Conservation (phyloP, 2,329 filamentous ascomycete genomes). For the Diaporthe nobilis region DNA sequence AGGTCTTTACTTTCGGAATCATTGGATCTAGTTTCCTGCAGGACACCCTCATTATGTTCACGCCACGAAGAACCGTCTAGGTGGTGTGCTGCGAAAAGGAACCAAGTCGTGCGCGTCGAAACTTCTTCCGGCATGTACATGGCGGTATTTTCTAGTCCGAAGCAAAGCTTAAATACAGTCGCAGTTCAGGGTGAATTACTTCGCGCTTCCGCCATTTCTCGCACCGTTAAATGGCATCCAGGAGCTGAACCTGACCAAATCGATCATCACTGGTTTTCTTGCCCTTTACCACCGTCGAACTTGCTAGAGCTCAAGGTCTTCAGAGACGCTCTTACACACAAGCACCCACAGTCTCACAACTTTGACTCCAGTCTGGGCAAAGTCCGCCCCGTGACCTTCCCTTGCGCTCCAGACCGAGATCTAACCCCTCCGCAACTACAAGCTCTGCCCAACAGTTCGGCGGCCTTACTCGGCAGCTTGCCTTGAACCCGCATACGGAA, state of each 20-base stretch:
- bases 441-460: conserved; percentile 1
- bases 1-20: background rate
- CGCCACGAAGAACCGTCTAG: background rate
- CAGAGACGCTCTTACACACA: background rate
- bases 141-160: background rate
- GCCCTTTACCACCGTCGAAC: background rate
- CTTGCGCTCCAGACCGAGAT: background rate
- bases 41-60: no score
- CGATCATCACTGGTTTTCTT: no score
- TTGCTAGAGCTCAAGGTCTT: no score
- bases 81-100: background rate
- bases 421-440: background rate
- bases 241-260: background rate
- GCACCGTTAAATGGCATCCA: background rate
- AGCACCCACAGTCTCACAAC: background rate
- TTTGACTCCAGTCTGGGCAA: no score
- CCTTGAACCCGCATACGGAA: conserved; percentile 36
- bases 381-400: background rate
- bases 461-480: conserved; percentile 18
- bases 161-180: background rate
- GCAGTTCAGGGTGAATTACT: no score
- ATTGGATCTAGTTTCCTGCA: background rate
- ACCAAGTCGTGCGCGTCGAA: no score
- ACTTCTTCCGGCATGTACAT: background rate
- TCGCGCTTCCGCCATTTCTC: background rate